These are phyloP conservation scores for Phytophthora cactorum DNA, from an alignment of 352 stramenopile species.

Conservation along the genomic window DNA sequence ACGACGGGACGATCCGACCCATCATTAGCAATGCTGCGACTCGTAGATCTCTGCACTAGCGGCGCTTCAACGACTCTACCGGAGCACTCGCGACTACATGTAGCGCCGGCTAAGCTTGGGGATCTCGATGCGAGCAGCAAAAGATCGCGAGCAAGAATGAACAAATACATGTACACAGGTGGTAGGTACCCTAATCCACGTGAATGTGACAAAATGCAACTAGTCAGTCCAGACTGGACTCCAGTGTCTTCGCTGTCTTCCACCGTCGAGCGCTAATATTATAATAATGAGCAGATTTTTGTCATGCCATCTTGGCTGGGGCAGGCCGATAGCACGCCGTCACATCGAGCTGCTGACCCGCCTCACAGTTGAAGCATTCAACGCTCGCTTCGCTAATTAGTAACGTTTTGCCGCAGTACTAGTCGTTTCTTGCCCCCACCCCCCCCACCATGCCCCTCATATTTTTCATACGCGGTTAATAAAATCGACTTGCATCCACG, in stretches of 20 bases:
- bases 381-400: constrained; percentile 15
- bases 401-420: constrained; percentile 18
- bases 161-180: background rate
- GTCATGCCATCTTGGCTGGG: background rate
- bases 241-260: too few species aligned
- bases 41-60: background rate
- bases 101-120: background rate
- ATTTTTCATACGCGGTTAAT: background rate
- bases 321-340: background rate
- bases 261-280: too few species aligned
- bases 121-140: constrained; percentile 10
- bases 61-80: constrained; percentile 9
- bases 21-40: constrained; percentile 8
- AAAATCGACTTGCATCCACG: too few species aligned
- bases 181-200: constrained; percentile 12
- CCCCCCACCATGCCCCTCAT: constrained; percentile 22
- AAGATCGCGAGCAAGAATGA: constrained; percentile 3
- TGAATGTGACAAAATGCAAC: constrained; percentile 19
- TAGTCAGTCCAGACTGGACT: constrained; percentile 14
- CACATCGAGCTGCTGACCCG: background rate
- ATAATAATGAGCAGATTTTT: background rate
- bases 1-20: constrained; percentile 22
- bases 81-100: constrained; percentile 3
- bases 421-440: constrained; percentile 19
- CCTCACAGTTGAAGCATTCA: background rate